Evolutionary conservation across 345 rosid genomes (phyloP).

Genomic region (Eucalyptus sp.): DNA sequence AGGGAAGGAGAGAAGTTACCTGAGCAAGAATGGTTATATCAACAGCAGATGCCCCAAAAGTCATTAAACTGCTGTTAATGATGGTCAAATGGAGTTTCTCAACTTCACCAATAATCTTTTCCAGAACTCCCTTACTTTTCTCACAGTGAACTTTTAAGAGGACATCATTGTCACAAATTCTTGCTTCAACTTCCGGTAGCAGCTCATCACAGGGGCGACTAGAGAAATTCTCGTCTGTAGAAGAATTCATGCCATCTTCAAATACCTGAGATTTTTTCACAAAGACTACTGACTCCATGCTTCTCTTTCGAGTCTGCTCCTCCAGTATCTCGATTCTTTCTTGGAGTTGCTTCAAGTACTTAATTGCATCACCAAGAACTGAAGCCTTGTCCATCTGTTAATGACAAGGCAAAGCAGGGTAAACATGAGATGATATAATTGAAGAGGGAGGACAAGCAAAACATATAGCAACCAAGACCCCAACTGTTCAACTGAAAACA

Average conservation of each 20-base stretch:
- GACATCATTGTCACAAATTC: conserved; percentile 52
- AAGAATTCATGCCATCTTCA: conserved; percentile 24
- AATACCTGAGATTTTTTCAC: conserved; percentile 59
- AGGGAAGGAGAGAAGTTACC: conserved; percentile 20
- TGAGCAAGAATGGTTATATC: conserved; percentile 62
- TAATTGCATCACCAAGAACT: conserved; percentile 76
- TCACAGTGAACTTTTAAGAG: conserved; percentile 70
- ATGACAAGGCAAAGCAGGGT: not conserved
- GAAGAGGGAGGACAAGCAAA: not conserved
- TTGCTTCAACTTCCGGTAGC: conserved; percentile 78
- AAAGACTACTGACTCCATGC: conserved; percentile 56
- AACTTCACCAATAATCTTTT: conserved; percentile 48
- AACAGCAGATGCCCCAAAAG: conserved; percentile 59
- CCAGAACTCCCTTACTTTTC: conserved; percentile 51
- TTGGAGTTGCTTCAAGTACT: conserved; percentile 79
- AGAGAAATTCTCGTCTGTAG: conserved; percentile 11
- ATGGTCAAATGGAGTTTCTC: conserved; percentile 48
- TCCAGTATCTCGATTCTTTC: conserved; percentile 60
- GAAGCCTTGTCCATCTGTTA: conserved; percentile 89
- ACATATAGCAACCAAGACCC: not conserved
- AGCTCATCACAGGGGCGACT: conserved; percentile 11
- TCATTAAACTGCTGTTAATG: conserved; percentile 46
- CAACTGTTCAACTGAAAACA: not conserved
- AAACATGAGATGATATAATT: not conserved
- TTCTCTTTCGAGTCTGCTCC: conserved; percentile 50